Evolutionary conservation across 1,139 yeast genomes (phyloP), one percentile per base, ranked within the genome.

Genomic region (Kodamaea derodonti): DNA sequence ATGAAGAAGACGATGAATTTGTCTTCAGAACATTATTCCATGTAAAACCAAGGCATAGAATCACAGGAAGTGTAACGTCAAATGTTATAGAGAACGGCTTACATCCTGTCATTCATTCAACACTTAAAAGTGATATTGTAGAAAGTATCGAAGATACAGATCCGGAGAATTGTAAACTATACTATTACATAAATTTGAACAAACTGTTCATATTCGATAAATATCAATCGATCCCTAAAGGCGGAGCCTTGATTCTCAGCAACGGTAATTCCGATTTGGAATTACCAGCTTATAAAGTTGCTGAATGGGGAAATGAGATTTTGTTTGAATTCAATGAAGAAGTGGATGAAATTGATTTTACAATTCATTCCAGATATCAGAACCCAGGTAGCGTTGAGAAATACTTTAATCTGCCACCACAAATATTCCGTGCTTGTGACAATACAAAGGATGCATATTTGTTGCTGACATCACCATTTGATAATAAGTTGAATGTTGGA

Each of bases 261-360:
- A 58, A 52, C 35, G 75, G 75, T 1, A 48, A 55, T 14, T 41
- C 48, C 10, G 69, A 69, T 43, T 49, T 69, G 38, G 75, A 69
- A 43, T 49, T 65, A n/a, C 75, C 75, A 0, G 72, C 54, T 27
- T 69, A 69, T 43, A 52, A 55, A 24, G 49, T 67, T 1, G 33
- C 41, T 2, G 57, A 58, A 38, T 69, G 75, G 75, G 75, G 75
- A 0, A 60, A 54, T 37, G 73, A 68, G 39, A 38, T 66, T 3
- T 46, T 69, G 27, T 46, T 68, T 34, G 63, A 64, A 39, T 43
- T 62, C 10, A 47, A 46, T 22, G 32, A 30, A 4, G 23, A 30
- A 3, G 41, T 38, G 10, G n/a, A 17, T 4, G 38, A 40, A 9
- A 45, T 56, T 10, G 56, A 57, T 20, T 44, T 66, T 9, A 59